These are phyloP conservation scores for Eucalyptus sp. DNA, from an alignment of 345 rosid genomes.

Conservation along the genomic window DNA sequence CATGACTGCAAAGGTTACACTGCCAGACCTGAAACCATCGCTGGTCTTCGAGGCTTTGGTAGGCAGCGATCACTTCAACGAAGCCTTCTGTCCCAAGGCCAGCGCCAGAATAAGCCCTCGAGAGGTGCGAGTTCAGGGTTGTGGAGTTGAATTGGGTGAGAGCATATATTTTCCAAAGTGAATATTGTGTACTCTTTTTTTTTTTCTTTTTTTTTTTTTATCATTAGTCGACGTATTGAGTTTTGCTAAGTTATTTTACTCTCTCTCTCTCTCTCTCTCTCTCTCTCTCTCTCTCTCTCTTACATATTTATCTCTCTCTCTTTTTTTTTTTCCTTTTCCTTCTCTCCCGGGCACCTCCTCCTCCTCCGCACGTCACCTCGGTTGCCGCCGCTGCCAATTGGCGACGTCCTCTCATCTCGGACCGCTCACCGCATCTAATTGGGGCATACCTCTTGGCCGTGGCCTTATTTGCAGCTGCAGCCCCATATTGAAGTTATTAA, in stretches of 20 bases:
- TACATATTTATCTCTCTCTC: no score
- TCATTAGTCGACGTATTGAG: not conserved
- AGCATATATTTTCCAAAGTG: slow-evolving; percentile 44
- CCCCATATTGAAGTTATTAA: not conserved
- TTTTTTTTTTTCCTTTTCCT: no score
- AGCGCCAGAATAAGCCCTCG: slow-evolving; percentile 51
- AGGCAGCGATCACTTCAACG: slow-evolving; percentile 79
- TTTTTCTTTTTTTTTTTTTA: no score
- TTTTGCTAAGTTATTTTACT: not conserved
- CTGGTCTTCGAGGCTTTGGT: slow-evolving; percentile 62
- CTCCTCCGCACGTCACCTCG: rapidly evolving
- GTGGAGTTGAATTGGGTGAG: slow-evolving; percentile 86
- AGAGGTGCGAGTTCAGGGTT: slow-evolving; percentile 71
- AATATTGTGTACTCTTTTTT: not conserved
- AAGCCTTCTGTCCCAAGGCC: slow-evolving; percentile 55
- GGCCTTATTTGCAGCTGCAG: not conserved
- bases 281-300: no score
- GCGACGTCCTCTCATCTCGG: not conserved
- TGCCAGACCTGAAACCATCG: slow-evolving; percentile 69
- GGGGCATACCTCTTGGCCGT: not conserved
- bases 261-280: no score
- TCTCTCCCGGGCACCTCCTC: not conserved
- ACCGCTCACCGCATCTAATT: no score
- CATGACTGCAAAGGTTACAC: not conserved
- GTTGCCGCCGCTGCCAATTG: not conserved